Evolutionary conservation across 2,329 filamentous ascomycete genomes (phyloP).

Genomic region (Pezicula radicicola): DNA sequence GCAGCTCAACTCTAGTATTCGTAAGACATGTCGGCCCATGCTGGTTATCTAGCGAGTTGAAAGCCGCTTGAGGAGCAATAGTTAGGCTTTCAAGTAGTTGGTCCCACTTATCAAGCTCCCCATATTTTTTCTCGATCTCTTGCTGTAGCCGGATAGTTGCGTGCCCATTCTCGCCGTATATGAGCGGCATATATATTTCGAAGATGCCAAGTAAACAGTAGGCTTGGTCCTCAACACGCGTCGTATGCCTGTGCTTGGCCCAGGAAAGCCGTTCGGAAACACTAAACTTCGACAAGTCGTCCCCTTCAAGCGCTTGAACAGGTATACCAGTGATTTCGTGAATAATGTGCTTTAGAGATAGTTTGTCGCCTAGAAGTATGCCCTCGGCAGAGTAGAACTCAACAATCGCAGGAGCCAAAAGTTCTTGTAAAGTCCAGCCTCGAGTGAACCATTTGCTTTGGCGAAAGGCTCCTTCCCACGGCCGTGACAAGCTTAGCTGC

Average conservation of each 20-base stretch:
- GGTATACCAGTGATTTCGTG: not conserved
- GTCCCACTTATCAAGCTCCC: no score
- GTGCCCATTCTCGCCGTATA: no score
- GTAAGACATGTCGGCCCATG: no score
- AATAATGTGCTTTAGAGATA: not conserved
- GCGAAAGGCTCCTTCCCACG: not conserved
- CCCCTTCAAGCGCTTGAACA: not conserved
- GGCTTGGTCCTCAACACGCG: slow-evolving; percentile 35
- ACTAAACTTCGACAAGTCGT: not conserved
- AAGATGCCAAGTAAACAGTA: slow-evolving; percentile 38
- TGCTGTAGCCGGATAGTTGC: no score
- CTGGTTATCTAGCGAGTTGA: no score
- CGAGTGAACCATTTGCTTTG: no score
- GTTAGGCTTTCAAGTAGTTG: no score
- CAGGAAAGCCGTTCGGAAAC: slow-evolving; percentile 30
- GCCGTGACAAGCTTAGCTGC: not conserved
- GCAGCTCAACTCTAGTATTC: no score
- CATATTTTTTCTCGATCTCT: no score
- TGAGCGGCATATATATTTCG: no score
- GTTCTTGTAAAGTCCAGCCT: no score
- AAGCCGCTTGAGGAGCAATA: no score
- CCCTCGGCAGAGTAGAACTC: not conserved
- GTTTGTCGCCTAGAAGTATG: not conserved
- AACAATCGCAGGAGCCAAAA: not conserved
- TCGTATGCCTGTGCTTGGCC: slow-evolving; percentile 31